Percentiles rank a stretch among this genome's conserved stretches.
These are phyloP conservation scores for Pythium vanterpoolii DNA, from an alignment of 352 stramenopile genomes.

Conservation along the genomic window DNA sequence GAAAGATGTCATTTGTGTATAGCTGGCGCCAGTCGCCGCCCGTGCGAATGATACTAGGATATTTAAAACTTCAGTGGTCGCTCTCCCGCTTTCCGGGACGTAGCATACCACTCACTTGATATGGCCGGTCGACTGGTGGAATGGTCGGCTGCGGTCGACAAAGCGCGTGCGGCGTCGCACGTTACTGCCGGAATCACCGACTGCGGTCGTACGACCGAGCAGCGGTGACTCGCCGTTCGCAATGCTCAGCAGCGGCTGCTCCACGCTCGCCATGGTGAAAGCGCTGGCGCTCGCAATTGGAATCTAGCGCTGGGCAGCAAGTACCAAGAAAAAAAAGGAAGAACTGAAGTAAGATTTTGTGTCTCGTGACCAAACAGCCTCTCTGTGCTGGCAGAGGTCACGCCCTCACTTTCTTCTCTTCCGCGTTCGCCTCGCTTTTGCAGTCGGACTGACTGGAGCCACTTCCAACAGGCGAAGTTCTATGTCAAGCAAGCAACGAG, in stretches of 20 bases:
- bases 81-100: neutral
- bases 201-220: slow-evolving; percentile 16
- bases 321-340: neutral
- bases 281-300: neutral
- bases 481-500: too few relatives aligned
- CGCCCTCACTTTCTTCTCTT: neutral
- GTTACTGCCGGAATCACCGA: slow-evolving; percentile 2
- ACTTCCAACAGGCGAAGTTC: slow-evolving; percentile 7
- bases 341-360: neutral
- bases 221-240: slow-evolving; percentile 26
- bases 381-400: neutral
- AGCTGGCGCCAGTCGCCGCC: slow-evolving; percentile 80
- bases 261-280: slow-evolving; percentile 16
- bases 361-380: neutral
- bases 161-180: slow-evolving; percentile 36
- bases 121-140: slow-evolving; percentile 64
- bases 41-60: slow-evolving; percentile 49
- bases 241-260: slow-evolving; percentile 33
- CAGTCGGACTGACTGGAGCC: slow-evolving; percentile 14
- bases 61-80: neutral
- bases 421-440: neutral
- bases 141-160: slow-evolving; percentile 56
- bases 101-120: slow-evolving; percentile 49
- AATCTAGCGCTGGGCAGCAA: neutral
- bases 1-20: slow-evolving; percentile 85